These are phyloP conservation scores for Dentipellis sp. DNA, from an alignment of 768 basidiomycete species.

Conservation along the genomic window DNA sequence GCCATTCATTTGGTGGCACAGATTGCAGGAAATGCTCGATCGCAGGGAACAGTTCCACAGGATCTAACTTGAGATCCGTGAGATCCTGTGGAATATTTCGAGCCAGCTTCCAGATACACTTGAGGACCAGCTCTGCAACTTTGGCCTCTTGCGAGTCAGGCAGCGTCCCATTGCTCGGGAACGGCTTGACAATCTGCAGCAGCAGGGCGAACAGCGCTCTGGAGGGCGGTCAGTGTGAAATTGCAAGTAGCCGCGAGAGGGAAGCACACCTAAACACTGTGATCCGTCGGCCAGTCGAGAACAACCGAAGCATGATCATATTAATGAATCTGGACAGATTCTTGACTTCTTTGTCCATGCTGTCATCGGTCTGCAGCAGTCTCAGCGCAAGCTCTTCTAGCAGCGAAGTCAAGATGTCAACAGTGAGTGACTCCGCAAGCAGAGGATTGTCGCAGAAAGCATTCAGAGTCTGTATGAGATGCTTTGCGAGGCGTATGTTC, in stretches of 20 bases:
- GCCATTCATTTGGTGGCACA: slow-evolving; percentile 94
- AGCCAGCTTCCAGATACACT: slow-evolving; percentile 98
- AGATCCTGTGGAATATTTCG: slow-evolving; percentile 91
- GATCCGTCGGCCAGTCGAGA: slow-evolving; percentile 85
- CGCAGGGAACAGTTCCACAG: slow-evolving; percentile 82
- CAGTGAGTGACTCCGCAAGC: slow-evolving; percentile 80
- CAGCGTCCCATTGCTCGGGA: slow-evolving; percentile 63
- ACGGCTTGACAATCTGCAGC: slow-evolving; percentile 75
- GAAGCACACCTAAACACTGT: slow-evolving; percentile 75
- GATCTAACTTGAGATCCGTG: slow-evolving; percentile 67
- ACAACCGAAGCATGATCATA: slow-evolving; percentile 91
- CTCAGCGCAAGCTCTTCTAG: slow-evolving; percentile 87
- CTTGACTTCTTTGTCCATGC: slow-evolving; percentile 71
- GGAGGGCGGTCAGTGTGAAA: neutral
- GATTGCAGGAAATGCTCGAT: slow-evolving; percentile 92
- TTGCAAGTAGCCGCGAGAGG: neutral
- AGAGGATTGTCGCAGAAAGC: slow-evolving; percentile 88
- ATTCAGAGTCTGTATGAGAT: slow-evolving; percentile 93
- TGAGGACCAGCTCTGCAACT: slow-evolving; percentile 86
- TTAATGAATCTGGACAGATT: slow-evolving; percentile 96
- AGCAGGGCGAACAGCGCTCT: slow-evolving; percentile 78
- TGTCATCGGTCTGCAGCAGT: slow-evolving; percentile 90
- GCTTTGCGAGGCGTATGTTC: slow-evolving; percentile 92
- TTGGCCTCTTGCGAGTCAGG: slow-evolving; percentile 76
- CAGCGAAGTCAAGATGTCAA: slow-evolving; percentile 77